Conservation (phyloP, 805 yeast species). For the Starmera dryadoides region DNA sequence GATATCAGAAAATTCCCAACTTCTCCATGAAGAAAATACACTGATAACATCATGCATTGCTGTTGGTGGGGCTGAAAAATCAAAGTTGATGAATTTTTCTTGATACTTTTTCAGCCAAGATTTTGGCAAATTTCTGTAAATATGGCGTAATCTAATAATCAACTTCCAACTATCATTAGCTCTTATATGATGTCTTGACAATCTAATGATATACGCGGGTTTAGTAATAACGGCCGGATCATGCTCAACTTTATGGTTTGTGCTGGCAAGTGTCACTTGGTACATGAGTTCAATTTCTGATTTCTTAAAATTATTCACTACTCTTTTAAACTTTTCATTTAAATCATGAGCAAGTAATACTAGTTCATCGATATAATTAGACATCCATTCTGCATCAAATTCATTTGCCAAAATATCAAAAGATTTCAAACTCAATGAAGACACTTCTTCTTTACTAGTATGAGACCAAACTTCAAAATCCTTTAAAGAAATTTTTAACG, state of each 20-base stretch:
- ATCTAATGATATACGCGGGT: conserved; percentile 75
- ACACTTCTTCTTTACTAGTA: not conserved
- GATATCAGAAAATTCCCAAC: conserved; percentile 77
- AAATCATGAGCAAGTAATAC: conserved; percentile 6
- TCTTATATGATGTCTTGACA: conserved; percentile 68
- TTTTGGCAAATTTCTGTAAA: conserved; percentile 49
- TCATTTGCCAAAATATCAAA: conserved; percentile 24
- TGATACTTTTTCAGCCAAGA: conserved; percentile 37
- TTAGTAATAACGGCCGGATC: conserved; percentile 89
- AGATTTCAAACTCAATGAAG: conserved; percentile 22
- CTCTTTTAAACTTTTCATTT: conserved; percentile 1
- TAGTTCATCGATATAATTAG: conserved; percentile 12
- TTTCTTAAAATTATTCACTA: conserved; percentile 7
- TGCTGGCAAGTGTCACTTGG: conserved; percentile 40
- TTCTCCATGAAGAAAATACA: conserved; percentile 74
- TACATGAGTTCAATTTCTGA: conserved; percentile 31
- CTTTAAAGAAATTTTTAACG: conserved; percentile 3
- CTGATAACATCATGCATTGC: conserved; percentile 50
- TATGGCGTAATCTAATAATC: conserved; percentile 70
- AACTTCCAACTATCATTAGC: conserved; percentile 85
- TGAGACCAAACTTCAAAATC: conserved; percentile 27
- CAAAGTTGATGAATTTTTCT: conserved; percentile 19
- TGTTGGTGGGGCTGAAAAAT: conserved; percentile 39
- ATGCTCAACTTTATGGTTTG: conserved; percentile 48
- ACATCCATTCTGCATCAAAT: conserved; percentile 29